Conservation (phyloP, 2,329 filamentous ascomycete species). For the Cercospora nicotianae region DNA sequence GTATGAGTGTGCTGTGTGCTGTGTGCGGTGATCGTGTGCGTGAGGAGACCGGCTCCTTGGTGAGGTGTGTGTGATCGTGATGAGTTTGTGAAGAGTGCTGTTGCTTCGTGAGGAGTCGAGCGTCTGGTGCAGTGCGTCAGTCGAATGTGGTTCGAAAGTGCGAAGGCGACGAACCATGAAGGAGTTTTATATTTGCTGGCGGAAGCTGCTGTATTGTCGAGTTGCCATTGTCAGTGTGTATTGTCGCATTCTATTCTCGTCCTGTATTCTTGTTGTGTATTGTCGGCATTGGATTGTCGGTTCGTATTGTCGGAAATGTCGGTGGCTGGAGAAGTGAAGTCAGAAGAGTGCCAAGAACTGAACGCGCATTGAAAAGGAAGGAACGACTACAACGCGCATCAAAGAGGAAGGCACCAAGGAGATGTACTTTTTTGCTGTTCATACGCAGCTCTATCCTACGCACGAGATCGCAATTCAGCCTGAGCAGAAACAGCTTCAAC, state of each 20-base stretch:
- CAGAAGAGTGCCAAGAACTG: neutral
- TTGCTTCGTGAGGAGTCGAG: neutral
- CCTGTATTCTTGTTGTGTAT: neutral
- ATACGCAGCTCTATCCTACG: conserved; percentile 33
- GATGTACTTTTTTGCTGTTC: conserved; percentile 21
- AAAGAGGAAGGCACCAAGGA: conserved; percentile 13
- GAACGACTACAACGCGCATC: neutral
- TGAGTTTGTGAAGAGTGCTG: neutral
- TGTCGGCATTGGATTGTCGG: neutral
- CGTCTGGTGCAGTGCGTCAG: neutral
- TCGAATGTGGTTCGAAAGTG: neutral
- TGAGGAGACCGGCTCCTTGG: neutral
- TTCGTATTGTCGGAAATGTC: conserved; percentile 1
- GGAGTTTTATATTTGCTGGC: neutral
- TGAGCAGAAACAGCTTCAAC: conserved; percentile 36
- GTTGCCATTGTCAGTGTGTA: conserved; percentile 1
- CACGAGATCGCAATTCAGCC: conserved; percentile 37
- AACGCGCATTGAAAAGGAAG: neutral
- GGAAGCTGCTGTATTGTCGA: neutral
- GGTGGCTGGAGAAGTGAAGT: conserved; percentile 1
- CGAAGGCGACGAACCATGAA: neutral
- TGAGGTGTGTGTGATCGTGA: neutral
- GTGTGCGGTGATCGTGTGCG: neutral
- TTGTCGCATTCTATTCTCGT: conserved; percentile 1
- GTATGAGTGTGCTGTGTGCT: neutral